Conservation (phyloP, 73 alveolate genomes). For the Uronychia binucleata region DNA sequence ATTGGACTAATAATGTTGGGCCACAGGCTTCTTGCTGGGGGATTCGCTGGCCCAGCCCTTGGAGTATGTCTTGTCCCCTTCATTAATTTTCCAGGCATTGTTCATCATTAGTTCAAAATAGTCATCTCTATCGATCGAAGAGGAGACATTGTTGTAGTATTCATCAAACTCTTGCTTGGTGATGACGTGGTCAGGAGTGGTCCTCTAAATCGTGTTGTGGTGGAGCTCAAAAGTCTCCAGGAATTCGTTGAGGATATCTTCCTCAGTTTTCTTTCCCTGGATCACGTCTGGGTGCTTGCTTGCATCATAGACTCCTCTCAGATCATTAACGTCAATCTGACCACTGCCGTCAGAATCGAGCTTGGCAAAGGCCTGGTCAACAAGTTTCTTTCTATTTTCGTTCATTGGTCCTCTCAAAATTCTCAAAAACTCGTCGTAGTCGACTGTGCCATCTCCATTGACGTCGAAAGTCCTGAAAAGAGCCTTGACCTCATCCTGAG, state of each 20-base stretch:
- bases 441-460: constrained; percentile 63
- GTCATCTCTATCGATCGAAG: constrained; percentile 70
- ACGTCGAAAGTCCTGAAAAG: constrained; percentile 63
- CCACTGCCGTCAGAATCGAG: constrained; percentile 74
- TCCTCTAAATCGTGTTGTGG: constrained; percentile 63
- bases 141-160: constrained; percentile 81
- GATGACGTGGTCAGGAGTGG: constrained; percentile 62
- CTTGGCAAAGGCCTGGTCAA: constrained; percentile 63
- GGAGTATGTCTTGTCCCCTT: constrained; percentile 39
- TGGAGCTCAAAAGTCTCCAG: constrained; percentile 48
- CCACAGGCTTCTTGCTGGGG: constrained; percentile 9
- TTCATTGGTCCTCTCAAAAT: constrained; percentile 76
- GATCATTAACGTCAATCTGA: constrained; percentile 62
- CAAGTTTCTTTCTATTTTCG: constrained; percentile 65
- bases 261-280: constrained; percentile 43
- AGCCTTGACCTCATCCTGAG: constrained; percentile 55
- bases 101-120: constrained; percentile 84
- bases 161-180: constrained; percentile 72
- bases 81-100: constrained; percentile 77
- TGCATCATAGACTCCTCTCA: constrained; percentile 56
- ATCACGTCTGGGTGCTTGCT: constrained; percentile 32
- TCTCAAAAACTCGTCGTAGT: constrained; percentile 76
- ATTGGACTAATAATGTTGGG: background rate
- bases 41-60: constrained; percentile 46
- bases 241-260: constrained; percentile 35